Percentiles rank a stretch among this genome's conserved stretches.
phyloP scores from a whole-genome alignment of 805 yeast genomes.

The Wickerhamiella spandovensis region DNA sequence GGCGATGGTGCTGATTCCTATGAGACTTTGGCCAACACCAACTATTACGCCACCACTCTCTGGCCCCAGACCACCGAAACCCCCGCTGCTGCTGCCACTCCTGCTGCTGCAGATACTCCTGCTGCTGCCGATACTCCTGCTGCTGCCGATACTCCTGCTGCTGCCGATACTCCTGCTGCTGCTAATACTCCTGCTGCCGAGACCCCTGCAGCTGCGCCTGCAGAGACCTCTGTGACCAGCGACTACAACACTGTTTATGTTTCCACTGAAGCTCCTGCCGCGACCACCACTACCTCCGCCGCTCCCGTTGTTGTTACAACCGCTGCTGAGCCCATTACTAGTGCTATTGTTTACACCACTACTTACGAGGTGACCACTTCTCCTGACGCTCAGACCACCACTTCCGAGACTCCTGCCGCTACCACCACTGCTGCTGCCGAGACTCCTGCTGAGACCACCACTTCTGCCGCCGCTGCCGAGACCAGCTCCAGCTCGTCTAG shows the following conservation, averaged over 20 bases:
- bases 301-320: constrained; percentile 7
- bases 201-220: constrained; percentile 13
- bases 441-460: constrained; percentile 17
- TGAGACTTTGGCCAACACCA: constrained; percentile 5
- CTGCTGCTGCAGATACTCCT: constrained; percentile 11
- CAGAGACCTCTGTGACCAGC: constrained; percentile 9
- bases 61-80: constrained; percentile 14
- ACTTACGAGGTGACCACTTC: constrained; percentile 23
- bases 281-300: constrained; percentile 10
- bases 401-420: constrained; percentile 12
- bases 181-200: constrained; percentile 10
- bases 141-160: constrained; percentile 8
- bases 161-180: constrained; percentile 13
- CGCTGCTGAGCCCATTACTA: constrained; percentile 33
- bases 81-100: constrained; percentile 11
- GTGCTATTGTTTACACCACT: constrained; percentile 33
- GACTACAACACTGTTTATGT: constrained; percentile 7
- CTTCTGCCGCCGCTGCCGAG: constrained; percentile 16
- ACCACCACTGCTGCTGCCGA: constrained; percentile 15
- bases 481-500: constrained; percentile 16
- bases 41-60: constrained; percentile 8
- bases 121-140: constrained; percentile 8
- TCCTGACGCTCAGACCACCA: constrained; percentile 7
- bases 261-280: not conserved
- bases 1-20: constrained; percentile 11